phyloP scores from a whole-genome alignment of 2,329 filamentous ascomycete species.

The Aschersonia sp. region DNA sequence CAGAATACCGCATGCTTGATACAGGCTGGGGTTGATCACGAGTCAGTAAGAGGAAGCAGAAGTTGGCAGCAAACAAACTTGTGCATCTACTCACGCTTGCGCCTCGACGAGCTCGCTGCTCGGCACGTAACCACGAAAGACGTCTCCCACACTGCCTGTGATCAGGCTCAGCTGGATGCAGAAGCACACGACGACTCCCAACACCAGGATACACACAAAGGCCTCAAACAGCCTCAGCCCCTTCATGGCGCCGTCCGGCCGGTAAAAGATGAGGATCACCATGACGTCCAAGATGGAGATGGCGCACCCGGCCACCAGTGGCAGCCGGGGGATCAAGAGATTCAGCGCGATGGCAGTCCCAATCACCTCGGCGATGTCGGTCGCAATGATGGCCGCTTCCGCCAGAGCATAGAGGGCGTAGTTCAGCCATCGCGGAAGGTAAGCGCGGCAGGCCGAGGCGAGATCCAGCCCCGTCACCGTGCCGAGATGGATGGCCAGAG shows the following conservation, averaged over 20 bases:
- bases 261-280: slow-evolving; percentile 53
- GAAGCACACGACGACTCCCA: slow-evolving; percentile 58
- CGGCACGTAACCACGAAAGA: slow-evolving; percentile 52
- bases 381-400: slow-evolving; percentile 56
- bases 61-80: background rate
- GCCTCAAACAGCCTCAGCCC: slow-evolving; percentile 49
- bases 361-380: slow-evolving; percentile 59
- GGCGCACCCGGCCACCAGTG: slow-evolving; percentile 53
- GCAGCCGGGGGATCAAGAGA: slow-evolving; percentile 46
- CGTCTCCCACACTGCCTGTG: slow-evolving; percentile 35
- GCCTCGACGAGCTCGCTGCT: slow-evolving; percentile 43
- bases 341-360: slow-evolving; percentile 58
- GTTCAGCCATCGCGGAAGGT: slow-evolving; percentile 52
- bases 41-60: background rate
- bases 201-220: slow-evolving; percentile 47
- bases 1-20: slow-evolving; percentile 62
- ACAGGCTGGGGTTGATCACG: slow-evolving; percentile 22
- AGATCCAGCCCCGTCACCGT: slow-evolving; percentile 55
- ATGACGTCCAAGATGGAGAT: slow-evolving; percentile 56
- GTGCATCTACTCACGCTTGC: slow-evolving; percentile 25
- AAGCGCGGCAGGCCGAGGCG: slow-evolving; percentile 49
- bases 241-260: slow-evolving; percentile 41
- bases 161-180: slow-evolving; percentile 55
- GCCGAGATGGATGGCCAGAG: slow-evolving; percentile 53
- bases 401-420: slow-evolving; percentile 46